Percentiles rank a stretch among this genome's conserved stretches.
Evolutionary conservation across 1,284 basidiomycete genomes (phyloP).

Genomic region (Cutaneotrichosporon sp.): DNA sequence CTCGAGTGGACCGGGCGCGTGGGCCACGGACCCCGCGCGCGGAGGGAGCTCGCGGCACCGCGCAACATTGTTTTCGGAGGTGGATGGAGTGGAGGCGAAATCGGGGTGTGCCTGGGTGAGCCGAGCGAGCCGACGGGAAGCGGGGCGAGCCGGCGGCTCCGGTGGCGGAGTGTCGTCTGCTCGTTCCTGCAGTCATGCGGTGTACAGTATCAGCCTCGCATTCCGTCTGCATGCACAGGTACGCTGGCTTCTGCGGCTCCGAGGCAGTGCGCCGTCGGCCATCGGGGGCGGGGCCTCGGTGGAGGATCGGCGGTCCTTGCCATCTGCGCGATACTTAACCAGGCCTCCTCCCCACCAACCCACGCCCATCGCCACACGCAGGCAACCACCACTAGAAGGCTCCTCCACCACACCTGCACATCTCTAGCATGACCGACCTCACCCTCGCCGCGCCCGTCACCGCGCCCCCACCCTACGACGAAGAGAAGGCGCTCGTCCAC

Average conservation of each 20-base stretch:
- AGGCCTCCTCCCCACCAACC: not conserved
- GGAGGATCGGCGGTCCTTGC: not conserved
- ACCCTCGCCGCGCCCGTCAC: not conserved
- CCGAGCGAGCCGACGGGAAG: not conserved
- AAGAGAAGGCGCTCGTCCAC: not conserved
- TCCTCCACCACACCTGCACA: not conserved
- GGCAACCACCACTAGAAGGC: no score
- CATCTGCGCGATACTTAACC: no score
- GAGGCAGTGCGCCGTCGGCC: not conserved
- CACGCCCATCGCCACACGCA: no score
- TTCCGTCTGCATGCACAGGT: not conserved
- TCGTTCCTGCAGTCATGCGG: not conserved
- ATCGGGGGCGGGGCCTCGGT: not conserved
- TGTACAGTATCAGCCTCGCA: not conserved
- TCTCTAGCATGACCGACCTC: conserved; percentile 5
- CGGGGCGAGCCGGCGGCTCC: not conserved
- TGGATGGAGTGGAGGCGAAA: not conserved
- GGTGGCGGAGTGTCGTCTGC: not conserved
- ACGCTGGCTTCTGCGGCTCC: not conserved
- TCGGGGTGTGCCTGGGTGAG: not conserved
- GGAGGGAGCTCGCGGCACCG: no score
- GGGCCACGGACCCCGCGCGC: no score
- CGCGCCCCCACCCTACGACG: not conserved
- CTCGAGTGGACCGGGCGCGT: not conserved
- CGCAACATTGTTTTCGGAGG: no score